These are phyloP conservation scores for Trapa incisa DNA, from an alignment of 345 rosid species.

Conservation along the genomic window DNA sequence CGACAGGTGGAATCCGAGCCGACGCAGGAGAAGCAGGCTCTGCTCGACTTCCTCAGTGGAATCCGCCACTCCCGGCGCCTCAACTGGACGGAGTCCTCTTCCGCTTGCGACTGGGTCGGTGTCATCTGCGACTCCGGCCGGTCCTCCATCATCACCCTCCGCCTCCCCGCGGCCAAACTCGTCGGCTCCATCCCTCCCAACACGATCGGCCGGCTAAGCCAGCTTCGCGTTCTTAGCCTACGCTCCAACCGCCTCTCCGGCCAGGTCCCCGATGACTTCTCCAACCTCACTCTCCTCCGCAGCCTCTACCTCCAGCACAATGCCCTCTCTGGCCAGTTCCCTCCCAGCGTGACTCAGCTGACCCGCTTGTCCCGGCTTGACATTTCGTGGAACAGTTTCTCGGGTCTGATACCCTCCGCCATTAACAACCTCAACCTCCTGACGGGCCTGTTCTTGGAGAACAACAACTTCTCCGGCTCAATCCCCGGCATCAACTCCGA, in stretches of 20 bases:
- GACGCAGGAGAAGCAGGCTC: constrained; percentile 59
- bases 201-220: constrained; percentile 49
- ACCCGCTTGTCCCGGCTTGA: constrained; percentile 52
- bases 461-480: constrained; percentile 54
- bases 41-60: constrained; percentile 43
- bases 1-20: constrained; percentile 52
- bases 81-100: constrained; percentile 55
- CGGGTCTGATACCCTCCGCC: constrained; percentile 50
- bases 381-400: constrained; percentile 63
- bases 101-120: constrained; percentile 83
- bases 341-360: constrained; percentile 35
- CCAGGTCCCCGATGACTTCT: constrained; percentile 59
- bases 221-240: constrained; percentile 76
- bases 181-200: constrained; percentile 58
- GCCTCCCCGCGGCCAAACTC: constrained; percentile 71
- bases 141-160: constrained; percentile 46
- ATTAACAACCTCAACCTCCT: constrained; percentile 55
- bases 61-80: constrained; percentile 60
- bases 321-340: constrained; percentile 50
- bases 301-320: constrained; percentile 65
- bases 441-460: constrained; percentile 42
- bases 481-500: constrained; percentile 15
- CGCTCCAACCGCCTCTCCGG: constrained; percentile 73
- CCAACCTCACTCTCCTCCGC: constrained; percentile 58
- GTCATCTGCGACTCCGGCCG: constrained; percentile 44